Evolutionary conservation across 129 eudicot genomes (phyloP), one percentile per base, ranked within the genome.

Genomic region (Mikania micrantha): DNA sequence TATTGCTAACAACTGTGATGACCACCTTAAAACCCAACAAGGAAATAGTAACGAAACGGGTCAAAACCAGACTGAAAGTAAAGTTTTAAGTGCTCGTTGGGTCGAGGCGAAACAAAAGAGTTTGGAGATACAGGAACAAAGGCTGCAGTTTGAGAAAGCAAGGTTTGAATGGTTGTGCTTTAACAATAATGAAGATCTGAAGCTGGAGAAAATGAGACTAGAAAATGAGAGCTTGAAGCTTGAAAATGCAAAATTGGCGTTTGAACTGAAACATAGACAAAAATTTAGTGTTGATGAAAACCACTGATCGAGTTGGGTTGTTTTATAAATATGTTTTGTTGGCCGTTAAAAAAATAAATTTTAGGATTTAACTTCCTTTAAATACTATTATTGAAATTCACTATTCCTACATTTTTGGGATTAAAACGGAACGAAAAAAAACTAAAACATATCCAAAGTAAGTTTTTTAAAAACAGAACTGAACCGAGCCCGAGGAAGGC

Each of bases 171-270:
- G 78, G 81, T 9, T 24, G 38, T 67, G 27, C 19, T 24, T 22
- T 4, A 44, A 54, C 58, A 39, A 44, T 41, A 21, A 28, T 36
- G 77, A 63, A 69, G 80, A 79, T 38, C 9, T 31, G 56, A 60
- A 79, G 74, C 16, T 83, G 73, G 54, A 72, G 8, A 45, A 72
- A 53, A 73, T 76, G 74, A 76, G 74, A 70, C 62, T 72, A 54
- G 72, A 77, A 64, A 83, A 79, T 42, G 77, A 76, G 69, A 12
- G 56, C 12, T 16, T 79, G 77, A 80, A 74, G 78, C 82, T 79
- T 8, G 71, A 73, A 56, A 83, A 79, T 45, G 67, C 73, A 21
- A 71, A 68, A 24, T 21, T 80, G 69, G 73, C 77, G 10, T 61
- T 58, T 11, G 71, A 72, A 52, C 61, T 79, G n/a, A 45, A 79